Evolutionary conservation across 2,329 filamentous ascomycete genomes (phyloP).

Genomic region (Akanthomyces dipterigenus): DNA sequence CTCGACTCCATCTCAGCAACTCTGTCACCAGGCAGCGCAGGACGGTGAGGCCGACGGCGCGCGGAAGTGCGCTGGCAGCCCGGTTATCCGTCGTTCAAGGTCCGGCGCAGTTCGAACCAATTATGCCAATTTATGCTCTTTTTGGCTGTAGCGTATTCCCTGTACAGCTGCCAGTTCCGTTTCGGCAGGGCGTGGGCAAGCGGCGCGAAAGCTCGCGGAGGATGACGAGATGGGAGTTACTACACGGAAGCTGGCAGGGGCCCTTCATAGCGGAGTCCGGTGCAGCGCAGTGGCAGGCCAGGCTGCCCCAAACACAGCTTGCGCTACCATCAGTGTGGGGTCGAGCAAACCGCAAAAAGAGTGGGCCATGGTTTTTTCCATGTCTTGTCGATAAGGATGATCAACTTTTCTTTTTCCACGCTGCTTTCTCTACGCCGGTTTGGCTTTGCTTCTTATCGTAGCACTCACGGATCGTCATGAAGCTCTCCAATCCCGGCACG

Average conservation of each 20-base stretch:
- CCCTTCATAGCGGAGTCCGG: conserved; percentile 6
- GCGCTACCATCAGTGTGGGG: background rate
- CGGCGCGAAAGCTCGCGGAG: background rate
- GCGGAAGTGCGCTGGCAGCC: background rate
- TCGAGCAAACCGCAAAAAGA: background rate
- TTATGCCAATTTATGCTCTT: background rate
- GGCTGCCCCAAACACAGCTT: background rate
- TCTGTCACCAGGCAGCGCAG: background rate
- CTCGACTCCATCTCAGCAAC: conserved; percentile 9
- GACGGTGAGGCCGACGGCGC: background rate
- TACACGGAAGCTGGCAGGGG: background rate
- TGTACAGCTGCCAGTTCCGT: background rate
- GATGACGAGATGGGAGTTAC: background rate
- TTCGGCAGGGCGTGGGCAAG: background rate
- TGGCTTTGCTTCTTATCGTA: background rate
- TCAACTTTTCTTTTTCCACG: conserved; percentile 16
- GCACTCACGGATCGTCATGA: conserved; percentile 47
- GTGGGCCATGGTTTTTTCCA: conserved; percentile 11
- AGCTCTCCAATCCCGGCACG: conserved; percentile 72
- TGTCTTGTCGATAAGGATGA: conserved; percentile 12
- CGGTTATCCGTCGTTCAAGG: background rate
- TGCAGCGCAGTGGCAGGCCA: background rate
- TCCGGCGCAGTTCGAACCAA: background rate
- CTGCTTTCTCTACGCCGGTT: background rate
- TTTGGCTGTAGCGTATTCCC: background rate